Base-by-base conservation (phyloP, 2,329 filamentous ascomycete species). In the Paecilomyces fulvus region DNA sequence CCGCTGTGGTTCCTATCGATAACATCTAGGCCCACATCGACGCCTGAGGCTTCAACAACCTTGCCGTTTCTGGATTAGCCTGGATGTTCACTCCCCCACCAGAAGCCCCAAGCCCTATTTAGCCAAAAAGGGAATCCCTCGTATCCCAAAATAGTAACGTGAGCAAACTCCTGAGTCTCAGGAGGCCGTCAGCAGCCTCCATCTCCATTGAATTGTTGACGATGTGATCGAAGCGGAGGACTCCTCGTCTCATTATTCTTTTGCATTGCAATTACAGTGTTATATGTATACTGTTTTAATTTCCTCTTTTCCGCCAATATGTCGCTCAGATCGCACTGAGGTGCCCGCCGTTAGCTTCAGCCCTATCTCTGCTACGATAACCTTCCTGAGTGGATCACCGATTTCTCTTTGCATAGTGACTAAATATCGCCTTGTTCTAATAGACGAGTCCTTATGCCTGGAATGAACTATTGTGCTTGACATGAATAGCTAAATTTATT, bases 81-180 rank as follows among this genome's bases (percentile, higher is more conserved):
- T n/a, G 4, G 61, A 60, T 58, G 62, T 63, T 63, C 61, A 65
- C 37, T 12, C 2, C n/a, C 65, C 62, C 65, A 62, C 65, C 64
- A 61, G 64, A 54, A 65, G 63, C 62, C 65, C 37, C 20, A 21
- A 2, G 61, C 58, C 54, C 67, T 43, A 37, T 37, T 66, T 70
- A 51, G 31, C 67, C 57, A 2, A 2, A 58, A 60, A 37, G 28
- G 61, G 37, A 17, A 43, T 43, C 37, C 8, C 37, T 43, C 4
- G 9, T 17, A 12, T 43, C 37, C 37, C 7, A 43, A 43, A 43
- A 43, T 43, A 43, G 37, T 17, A 43, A 9, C 37, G 17, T 17
- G n/a, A 43, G 65, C 33, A 63, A 59, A 21, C 21, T 49, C 48
- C 20, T 49, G 48, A 12, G 4, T 11, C 21, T 28, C 21, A 49